A percentile compares a stretch with the other conserved stretches of the same genome.
Conservation (phyloP, 2,329 filamentous ascomycete genomes). For the Sordariomycetes sp. region DNA sequence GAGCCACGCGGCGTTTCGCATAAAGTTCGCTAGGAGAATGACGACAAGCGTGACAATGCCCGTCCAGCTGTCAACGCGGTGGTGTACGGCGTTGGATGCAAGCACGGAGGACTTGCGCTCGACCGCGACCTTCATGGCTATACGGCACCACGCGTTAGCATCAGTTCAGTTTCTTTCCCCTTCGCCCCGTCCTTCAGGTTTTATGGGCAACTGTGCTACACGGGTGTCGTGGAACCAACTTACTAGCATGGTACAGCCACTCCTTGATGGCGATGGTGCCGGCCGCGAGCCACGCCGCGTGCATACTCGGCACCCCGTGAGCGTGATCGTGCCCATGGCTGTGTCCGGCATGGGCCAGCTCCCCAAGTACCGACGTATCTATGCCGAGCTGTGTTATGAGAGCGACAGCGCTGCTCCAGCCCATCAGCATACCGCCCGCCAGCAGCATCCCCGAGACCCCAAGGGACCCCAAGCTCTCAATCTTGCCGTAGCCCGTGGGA, state of each 20-base stretch:
- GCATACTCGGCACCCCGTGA: constrained; percentile 66
- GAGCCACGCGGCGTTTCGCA: constrained; percentile 80
- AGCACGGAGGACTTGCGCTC: constrained; percentile 93
- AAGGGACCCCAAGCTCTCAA: constrained; percentile 90
- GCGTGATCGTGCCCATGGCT: constrained; percentile 50
- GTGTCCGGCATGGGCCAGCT: constrained; percentile 58
- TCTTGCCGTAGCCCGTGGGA: constrained; percentile 87
- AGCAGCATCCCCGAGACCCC: constrained; percentile 89
- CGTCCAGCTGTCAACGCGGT: constrained; percentile 90
- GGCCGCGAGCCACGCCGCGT: constrained; percentile 87
- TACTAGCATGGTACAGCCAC: constrained; percentile 94
- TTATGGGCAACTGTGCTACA: constrained; percentile 1
- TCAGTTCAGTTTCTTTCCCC: neutral
- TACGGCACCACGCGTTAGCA: neutral
- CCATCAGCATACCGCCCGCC: constrained; percentile 85
- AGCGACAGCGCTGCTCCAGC: constrained; percentile 54
- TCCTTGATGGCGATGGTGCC: constrained; percentile 90
- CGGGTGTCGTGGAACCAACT: constrained; percentile 24
- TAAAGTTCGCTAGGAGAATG: constrained; percentile 80
- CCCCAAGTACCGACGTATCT: constrained; percentile 48
- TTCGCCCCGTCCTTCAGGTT: neutral
- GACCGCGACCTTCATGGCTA: constrained; percentile 89
- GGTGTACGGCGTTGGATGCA: constrained; percentile 91
- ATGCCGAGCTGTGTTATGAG: constrained; percentile 9
- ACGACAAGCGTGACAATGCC: constrained; percentile 85